Base-by-base conservation (phyloP, 2,329 filamentous ascomycete species). In the Aspergillus caelatus region DNA sequence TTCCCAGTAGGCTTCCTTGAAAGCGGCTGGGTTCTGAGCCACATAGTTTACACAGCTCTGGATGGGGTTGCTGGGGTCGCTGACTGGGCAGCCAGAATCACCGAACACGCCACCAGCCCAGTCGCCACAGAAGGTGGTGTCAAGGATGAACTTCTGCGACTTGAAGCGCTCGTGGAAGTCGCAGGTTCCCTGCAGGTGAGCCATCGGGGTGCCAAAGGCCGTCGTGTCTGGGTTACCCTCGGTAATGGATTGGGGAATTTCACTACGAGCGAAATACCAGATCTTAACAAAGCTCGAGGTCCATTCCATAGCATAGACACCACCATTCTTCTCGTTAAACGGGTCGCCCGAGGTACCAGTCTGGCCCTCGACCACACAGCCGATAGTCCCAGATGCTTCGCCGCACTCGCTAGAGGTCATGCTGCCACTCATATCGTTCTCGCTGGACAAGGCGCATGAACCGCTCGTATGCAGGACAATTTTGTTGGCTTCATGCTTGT, bases 1-100 rank as follows among this genome's bases (percentile, higher is more conserved):
- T 64, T 88, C 81, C 91, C 92, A 96, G 81, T 90, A 96, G 1
- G 91, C 86, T 45, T 95, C 84, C 57, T 81, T 77, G 76, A 94
- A 96, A 28, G 83, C 89, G 10, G 78, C 73, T 0, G 93, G 91
- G 76, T 94, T 90, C 66, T 84, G 79, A 52, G 83, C 83, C 30
- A 96, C 93, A 75, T 88, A 96, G 36, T 88, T 86, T 43, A 88
- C 77, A 79, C 94, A 97, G 68, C 75, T 77, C 45, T 77, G 80
- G 91, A 95, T 12, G 84, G 89, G 57, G 78, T 69, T 14, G 85
- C 89, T 71, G 85, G 82, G 56, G 82, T 80, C 14, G 81, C 80
- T 78, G 89, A 94, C 83, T 0, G 76, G 74, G 68, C 89, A 86
- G 39, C 77, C 72, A 54, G 76, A 75, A 86, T 89, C 58, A 7